These are phyloP conservation scores for Andrographis paniculata DNA, from an alignment of 305 asterid genomes.

Conservation along the genomic window DNA sequence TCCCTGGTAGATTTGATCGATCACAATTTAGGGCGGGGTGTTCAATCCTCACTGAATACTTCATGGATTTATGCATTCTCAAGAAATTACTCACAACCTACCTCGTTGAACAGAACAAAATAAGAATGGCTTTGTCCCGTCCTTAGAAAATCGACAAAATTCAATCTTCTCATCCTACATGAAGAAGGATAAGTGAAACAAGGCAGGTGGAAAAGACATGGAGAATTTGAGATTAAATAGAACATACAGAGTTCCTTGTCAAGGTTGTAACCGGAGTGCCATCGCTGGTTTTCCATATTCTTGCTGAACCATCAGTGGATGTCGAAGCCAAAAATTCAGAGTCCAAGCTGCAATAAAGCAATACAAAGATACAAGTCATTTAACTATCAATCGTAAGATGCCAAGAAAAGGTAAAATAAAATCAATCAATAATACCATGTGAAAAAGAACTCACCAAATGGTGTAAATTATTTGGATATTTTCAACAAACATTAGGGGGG, in stretches of 20 bases:
- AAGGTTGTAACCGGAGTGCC: conserved; percentile 59
- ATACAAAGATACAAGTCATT: conserved; percentile 14
- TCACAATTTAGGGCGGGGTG: neutral
- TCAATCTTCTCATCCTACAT: conserved; percentile 82
- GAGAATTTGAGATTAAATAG: conserved; percentile 9
- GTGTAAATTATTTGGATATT: no score
- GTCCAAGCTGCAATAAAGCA: conserved; percentile 58
- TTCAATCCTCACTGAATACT: conserved; percentile 10
- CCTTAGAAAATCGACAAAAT: conserved; percentile 87
- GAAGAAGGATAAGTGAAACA: conserved; percentile 9
- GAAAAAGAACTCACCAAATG: no score
- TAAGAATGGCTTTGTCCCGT: conserved; percentile 78
- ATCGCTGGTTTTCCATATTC: conserved; percentile 42
- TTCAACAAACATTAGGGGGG: no score
- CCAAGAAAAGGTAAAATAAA: no score
- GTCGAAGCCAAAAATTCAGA: conserved; percentile 88
- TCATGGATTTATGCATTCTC: conserved; percentile 3
- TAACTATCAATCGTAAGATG: no score
- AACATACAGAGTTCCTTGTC: conserved; percentile 64
- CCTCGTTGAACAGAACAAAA: conserved; percentile 41
- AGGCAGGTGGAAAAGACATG: neutral
- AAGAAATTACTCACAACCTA: conserved; percentile 11
- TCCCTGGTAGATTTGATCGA: conserved; percentile 40
- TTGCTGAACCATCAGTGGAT: conserved; percentile 84
- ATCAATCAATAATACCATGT: no score